phyloP scores from a whole-genome alignment of 2,329 filamentous ascomycete genomes.

The Malbranchea cinnamomea region DNA sequence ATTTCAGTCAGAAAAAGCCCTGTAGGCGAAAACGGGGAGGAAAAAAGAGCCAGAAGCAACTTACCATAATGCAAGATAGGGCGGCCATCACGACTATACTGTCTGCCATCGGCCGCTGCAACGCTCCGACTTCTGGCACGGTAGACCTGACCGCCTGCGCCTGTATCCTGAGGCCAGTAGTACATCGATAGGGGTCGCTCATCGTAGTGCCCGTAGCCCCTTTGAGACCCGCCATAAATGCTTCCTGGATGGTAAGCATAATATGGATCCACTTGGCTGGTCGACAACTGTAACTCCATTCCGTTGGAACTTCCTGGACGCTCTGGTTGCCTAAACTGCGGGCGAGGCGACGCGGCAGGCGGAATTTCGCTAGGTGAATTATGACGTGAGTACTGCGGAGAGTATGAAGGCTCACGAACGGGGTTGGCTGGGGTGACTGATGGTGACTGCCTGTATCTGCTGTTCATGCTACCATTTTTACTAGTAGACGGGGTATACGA shows the following conservation, averaged over 20 bases:
- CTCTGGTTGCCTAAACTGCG: constrained; percentile 34
- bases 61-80: constrained; percentile 88
- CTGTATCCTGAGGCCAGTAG: constrained; percentile 28
- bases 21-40: neutral
- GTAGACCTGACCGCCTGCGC: constrained; percentile 34
- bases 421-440: constrained; percentile 16
- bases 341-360: constrained; percentile 37
- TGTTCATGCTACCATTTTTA: constrained; percentile 28
- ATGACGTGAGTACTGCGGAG: constrained; percentile 29
- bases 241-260: constrained; percentile 25
- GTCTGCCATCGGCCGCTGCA: constrained; percentile 56
- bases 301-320: constrained; percentile 36
- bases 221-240: constrained; percentile 18
- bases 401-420: constrained; percentile 25
- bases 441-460: constrained; percentile 11
- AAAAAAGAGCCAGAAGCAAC: constrained; percentile 23
- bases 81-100: constrained; percentile 72
- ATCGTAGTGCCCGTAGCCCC: constrained; percentile 24
- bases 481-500: constrained; percentile 30
- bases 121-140: constrained; percentile 65
- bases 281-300: constrained; percentile 56
- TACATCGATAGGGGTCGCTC: constrained; percentile 37
- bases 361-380: constrained; percentile 24
- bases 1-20: constrained; percentile 8
- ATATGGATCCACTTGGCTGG: constrained; percentile 40